phyloP scores from a whole-genome alignment of 257 asterid genomes.

The Solanum acaule region DNA sequence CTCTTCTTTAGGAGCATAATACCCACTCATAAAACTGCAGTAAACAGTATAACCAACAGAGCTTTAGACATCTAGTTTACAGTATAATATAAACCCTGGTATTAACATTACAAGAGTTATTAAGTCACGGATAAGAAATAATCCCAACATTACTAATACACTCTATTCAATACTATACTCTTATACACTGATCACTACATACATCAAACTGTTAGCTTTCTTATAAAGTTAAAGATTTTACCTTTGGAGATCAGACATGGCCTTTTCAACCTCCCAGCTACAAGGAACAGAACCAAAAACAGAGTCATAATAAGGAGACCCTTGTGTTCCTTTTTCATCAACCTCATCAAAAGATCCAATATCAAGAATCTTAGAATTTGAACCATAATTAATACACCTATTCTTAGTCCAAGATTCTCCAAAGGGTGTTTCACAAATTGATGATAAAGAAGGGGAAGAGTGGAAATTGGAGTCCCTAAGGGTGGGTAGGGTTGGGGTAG shows the following conservation, averaged over 20 bases:
- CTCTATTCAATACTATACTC: not conserved
- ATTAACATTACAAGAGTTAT: not conserved
- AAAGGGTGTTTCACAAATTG: conserved; percentile 4
- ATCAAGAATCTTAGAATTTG: not conserved
- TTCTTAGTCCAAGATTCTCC: conserved; percentile 1
- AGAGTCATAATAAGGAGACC: not conserved
- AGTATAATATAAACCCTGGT: not conserved
- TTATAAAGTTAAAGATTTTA: not conserved
- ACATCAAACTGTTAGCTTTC: not conserved
- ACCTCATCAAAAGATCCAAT: not conserved
- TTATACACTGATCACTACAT: not conserved
- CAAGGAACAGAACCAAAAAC: conserved; percentile 45
- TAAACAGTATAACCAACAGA: not conserved
- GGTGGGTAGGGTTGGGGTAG: not conserved
- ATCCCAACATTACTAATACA: not conserved
- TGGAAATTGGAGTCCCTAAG: conserved; percentile 4
- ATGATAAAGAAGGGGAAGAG: not conserved
- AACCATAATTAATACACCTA: not conserved
- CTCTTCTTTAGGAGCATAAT: conserved; percentile 12
- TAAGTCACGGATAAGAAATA: not conserved
- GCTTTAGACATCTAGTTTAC: not conserved
- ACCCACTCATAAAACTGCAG: conserved; percentile 34
- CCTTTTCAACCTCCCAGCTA: conserved; percentile 43
- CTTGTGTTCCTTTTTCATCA: not conserved
- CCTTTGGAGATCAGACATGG: conserved; percentile 49